Evolutionary conservation across 768 basidiomycete species (phyloP).

Genomic region (Amanita polypyramis): DNA sequence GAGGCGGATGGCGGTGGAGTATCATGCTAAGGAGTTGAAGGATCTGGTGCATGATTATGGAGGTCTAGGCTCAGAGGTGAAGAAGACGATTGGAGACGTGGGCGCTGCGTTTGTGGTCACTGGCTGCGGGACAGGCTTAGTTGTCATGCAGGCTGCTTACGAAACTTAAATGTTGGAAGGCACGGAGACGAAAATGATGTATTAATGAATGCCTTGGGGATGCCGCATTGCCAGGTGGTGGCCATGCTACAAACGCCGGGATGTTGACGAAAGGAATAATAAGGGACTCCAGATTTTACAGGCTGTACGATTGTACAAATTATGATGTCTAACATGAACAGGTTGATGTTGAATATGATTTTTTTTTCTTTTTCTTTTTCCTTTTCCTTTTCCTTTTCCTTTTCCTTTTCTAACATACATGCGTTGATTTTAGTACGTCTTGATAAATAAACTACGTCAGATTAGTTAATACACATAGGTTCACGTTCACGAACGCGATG

Average conservation of each 20-base stretch:
- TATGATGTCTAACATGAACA: background rate
- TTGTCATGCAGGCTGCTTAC: slow-evolving; percentile 56
- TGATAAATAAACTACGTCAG: background rate
- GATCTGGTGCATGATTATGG: slow-evolving; percentile 48
- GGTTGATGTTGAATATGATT: background rate
- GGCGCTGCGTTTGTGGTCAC: slow-evolving; percentile 65
- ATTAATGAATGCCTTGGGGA: too few species aligned
- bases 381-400: too few species aligned
- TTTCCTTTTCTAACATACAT: too few species aligned
- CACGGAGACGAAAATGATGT: background rate
- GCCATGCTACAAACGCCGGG: too few species aligned
- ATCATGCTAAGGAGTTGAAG: slow-evolving; percentile 63
- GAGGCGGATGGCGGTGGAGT: slow-evolving; percentile 59
- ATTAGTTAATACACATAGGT: too few species aligned
- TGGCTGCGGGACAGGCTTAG: slow-evolving; percentile 43
- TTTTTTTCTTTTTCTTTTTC: background rate
- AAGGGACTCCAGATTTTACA: too few species aligned
- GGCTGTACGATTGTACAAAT: background rate
- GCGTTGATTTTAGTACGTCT: too few species aligned
- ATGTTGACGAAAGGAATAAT: too few species aligned
- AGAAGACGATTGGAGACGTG: slow-evolving; percentile 81
- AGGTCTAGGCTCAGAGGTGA: slow-evolving; percentile 48
- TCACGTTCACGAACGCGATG: too few species aligned
- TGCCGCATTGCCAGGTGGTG: too few species aligned
- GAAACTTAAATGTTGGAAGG: background rate